Evolutionary conservation across 345 rosid genomes (phyloP).

Genomic region (Eucalyptus cladocalyx): DNA sequence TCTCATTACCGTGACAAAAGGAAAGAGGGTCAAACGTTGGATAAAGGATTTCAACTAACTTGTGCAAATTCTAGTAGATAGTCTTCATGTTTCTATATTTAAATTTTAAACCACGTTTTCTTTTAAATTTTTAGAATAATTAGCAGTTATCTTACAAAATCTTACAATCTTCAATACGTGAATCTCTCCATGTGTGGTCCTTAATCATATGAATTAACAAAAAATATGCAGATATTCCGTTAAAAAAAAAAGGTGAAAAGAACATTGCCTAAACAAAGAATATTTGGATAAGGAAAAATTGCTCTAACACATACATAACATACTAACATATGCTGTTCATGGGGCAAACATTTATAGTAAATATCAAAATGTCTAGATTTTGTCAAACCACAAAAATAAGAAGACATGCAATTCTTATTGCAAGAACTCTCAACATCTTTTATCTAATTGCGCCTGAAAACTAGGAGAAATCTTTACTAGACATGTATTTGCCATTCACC

Average conservation of each 20-base stretch:
- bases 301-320: not conserved
- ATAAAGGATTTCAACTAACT: not conserved
- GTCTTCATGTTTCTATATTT: not conserved
- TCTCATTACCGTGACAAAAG: not conserved
- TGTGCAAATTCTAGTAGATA: not conserved
- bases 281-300: not conserved
- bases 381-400: not conserved
- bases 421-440: not conserved
- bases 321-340: not conserved
- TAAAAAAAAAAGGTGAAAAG: too few relatives aligned
- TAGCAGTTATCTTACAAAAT: accelerated
- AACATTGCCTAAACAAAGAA: too few relatives aligned
- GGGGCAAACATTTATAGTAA: not conserved
- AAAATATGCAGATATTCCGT: not conserved
- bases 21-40: not conserved
- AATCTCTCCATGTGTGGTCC: not conserved
- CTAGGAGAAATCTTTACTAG: not conserved
- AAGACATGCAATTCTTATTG: not conserved
- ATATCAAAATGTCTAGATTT: not conserved
- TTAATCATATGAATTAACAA: not conserved
- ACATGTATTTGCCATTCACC: not conserved
- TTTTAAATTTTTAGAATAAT: accelerated
- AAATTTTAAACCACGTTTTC: accelerated
- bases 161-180: accelerated
- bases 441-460: not conserved